Base-by-base conservation (phyloP, 352 stramenopile genomes). In the Pythium oligandrum region DNA sequence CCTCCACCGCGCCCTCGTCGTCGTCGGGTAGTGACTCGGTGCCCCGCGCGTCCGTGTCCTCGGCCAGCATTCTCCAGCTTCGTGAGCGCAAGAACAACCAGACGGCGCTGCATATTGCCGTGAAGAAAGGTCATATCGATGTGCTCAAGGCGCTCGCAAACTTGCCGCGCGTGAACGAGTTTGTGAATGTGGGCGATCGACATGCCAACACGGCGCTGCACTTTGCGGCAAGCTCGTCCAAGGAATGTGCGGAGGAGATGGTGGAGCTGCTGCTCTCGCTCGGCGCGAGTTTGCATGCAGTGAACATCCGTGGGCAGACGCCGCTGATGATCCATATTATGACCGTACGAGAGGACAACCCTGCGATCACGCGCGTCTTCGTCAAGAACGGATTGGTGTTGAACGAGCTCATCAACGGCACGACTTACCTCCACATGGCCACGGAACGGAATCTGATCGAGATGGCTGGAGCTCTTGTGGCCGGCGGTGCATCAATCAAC, bases 31-130 rank as follows among this genome's bases (percentile, higher is more conserved):
- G 66, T 43, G 57, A 66, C 32, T 67, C 66, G 36, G 60, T 68
- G 51, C 54, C 68, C 46, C 59, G 48, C 10, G n/a, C 62, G 51
- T 65, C 66, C 11, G 53, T 59, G 54, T 61, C 61, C 35, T 71
- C 74, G 33, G 68, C 73, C 42, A 79, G 79, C 46, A 90, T 93
- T 48, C 55, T 93, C 26, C 73, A 86, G 55, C 66, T 93, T 0
- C 81, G 83, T 10, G 81, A 92, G 54, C 75, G 68, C 46, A 93
- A 90, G 70, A 90, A 92, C 64, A 78, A 86, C 61, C 83, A 93
- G 64, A 92, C 78, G 49, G 83, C 82, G 55, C 68, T 93, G 33
- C 83, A 93, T 58, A 88, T 93, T 38, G 83, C 83, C 0, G 83
- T 81, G 44, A 87, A 86, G 39, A 93, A 93, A 53, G 83, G 81